Percentiles rank a stretch among this genome's conserved stretches.
phyloP scores from a whole-genome alignment of 164 flowering plant genomes.

The Aristolochia fimbriata region DNA sequence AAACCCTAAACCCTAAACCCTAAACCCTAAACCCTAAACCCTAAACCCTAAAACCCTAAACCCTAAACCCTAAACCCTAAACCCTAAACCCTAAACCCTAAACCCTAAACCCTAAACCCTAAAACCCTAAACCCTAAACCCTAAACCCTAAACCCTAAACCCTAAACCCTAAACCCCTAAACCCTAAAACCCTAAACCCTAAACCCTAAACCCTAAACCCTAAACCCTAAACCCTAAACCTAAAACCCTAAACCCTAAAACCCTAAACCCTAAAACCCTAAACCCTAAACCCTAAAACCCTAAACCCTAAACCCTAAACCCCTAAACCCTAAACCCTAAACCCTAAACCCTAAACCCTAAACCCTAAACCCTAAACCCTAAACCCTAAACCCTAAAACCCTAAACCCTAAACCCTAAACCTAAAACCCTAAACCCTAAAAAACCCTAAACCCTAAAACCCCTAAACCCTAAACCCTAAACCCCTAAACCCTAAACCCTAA shows the following conservation, averaged over 20 bases:
- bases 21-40: slow-evolving; percentile 2
- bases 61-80: not conserved
- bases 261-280: too few species aligned
- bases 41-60: not conserved
- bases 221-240: not conserved
- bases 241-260: too few species aligned
- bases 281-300: too few species aligned
- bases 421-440: too few species aligned
- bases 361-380: slow-evolving; percentile 3
- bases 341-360: slow-evolving; percentile 3
- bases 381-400: not conserved
- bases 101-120: not conserved
- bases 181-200: not conserved
- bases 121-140: not conserved
- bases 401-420: too few species aligned
- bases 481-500: slow-evolving; percentile 3
- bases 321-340: not conserved
- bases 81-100: not conserved
- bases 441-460: not conserved
- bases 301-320: too few species aligned
- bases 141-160: slow-evolving; percentile 3
- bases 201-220: slow-evolving; percentile 2
- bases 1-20: slow-evolving; percentile 3
- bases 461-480: slow-evolving; percentile 1
- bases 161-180: slow-evolving; percentile 3